A percentile compares a stretch with the other conserved stretches of the same genome.
Conservation (phyloP, 2,329 filamentous ascomycete genomes). For the Alternaria atra region DNA sequence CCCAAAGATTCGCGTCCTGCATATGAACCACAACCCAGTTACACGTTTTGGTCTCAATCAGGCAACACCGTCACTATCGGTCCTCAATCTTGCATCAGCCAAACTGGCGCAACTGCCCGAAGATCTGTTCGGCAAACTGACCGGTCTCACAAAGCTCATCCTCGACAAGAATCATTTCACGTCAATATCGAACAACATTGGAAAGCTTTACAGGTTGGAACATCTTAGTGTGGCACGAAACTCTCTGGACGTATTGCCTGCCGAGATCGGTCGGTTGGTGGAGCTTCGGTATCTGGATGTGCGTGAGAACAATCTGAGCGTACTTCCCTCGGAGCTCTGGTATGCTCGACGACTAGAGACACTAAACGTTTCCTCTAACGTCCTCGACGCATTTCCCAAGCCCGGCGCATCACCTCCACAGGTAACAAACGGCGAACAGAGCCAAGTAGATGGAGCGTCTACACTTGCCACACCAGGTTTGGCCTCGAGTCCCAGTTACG, state of each 20-base stretch:
- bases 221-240: conserved; percentile 96
- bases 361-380: conserved; percentile 94
- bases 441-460: conserved; percentile 54
- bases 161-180: conserved; percentile 97
- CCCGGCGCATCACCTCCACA: conserved; percentile 74
- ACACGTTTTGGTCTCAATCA: conserved; percentile 88
- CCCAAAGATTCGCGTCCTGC: conserved; percentile 80
- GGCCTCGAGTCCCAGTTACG: conserved; percentile 71
- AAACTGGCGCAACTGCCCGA: conserved; percentile 90
- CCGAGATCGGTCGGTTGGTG: conserved; percentile 85
- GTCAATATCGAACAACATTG: conserved; percentile 84
- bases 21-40: conserved; percentile 93
- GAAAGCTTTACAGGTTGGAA: conserved; percentile 82
- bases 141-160: conserved; percentile 85
- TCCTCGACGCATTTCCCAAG: conserved; percentile 90
- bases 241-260: conserved; percentile 80
- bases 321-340: conserved; percentile 94
- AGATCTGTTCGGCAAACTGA: conserved; percentile 85
- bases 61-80: conserved; percentile 81
- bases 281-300: conserved; percentile 89
- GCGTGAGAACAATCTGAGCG: conserved; percentile 90
- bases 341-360: conserved; percentile 89
- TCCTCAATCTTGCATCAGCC: conserved; percentile 87
- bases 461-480: conserved; percentile 56
- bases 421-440: conserved; percentile 38